Conservation (phyloP, 2,329 filamentous ascomycete species). For the Conoideocrella luteorostrata region DNA sequence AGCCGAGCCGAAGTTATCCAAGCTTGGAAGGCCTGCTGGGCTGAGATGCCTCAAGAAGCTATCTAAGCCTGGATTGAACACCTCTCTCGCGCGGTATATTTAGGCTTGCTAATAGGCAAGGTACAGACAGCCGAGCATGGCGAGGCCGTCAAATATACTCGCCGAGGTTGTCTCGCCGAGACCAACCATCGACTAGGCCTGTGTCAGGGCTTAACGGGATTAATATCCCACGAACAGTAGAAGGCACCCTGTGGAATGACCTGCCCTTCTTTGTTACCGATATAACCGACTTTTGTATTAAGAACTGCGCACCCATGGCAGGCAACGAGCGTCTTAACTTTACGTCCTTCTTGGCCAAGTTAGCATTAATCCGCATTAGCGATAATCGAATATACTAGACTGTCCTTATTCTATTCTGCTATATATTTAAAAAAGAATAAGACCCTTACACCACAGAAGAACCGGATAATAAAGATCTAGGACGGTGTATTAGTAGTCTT, state of each 20-base stretch:
- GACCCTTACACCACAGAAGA: slow-evolving; percentile 1
- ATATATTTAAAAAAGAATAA: slow-evolving; percentile 6
- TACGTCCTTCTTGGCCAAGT: slow-evolving; percentile 7
- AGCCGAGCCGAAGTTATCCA: too few species aligned
- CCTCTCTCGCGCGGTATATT: too few species aligned
- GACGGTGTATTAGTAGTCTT: slow-evolving; percentile 1
- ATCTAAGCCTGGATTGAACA: too few species aligned
- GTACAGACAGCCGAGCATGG: too few species aligned
- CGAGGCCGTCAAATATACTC: too few species aligned
- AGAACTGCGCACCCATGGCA: slow-evolving; percentile 4
- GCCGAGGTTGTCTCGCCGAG: too few species aligned
- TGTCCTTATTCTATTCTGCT: slow-evolving; percentile 5
- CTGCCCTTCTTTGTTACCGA: slow-evolving; percentile 7
- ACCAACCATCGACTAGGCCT: not conserved
- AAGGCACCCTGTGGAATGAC: slow-evolving; percentile 5
- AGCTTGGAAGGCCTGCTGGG: too few species aligned
- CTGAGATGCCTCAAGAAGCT: too few species aligned
- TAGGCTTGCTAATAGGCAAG: too few species aligned
- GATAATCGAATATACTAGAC: slow-evolving; percentile 5
- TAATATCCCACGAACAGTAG: slow-evolving; percentile 5
- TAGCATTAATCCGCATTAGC: slow-evolving; percentile 3
- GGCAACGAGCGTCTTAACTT: slow-evolving; percentile 6
- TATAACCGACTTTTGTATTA: slow-evolving; percentile 6
- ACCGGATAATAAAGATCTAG: not conserved
- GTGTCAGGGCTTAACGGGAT: not conserved